Evolutionary conservation across 768 basidiomycete species (phyloP), one percentile per base, ranked within the genome.

Genomic region (Mycena amicta): DNA sequence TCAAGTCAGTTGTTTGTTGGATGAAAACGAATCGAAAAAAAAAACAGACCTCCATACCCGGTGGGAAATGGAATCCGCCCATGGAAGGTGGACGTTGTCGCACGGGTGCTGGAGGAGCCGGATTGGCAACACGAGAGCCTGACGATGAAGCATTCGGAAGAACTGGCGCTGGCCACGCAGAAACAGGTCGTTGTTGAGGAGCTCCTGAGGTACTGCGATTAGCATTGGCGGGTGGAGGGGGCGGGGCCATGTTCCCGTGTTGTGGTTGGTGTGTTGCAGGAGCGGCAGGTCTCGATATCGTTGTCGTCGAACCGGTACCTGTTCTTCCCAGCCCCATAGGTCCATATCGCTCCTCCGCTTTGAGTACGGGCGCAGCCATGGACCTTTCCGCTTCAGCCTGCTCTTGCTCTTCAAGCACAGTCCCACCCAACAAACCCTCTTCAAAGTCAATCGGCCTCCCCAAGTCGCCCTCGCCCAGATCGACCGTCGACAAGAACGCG

Each of bases 401-500:
- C 73, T 20, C 66, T 31, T 6, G 52, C 40, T 27, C 53, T 41
- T 39, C 71, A 66, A 26, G 61, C 62, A 27, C 57, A 26, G 20
- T 51, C 50, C 20, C 65, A 64, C n/a, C 70, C 64, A 15, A 71
- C 68, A 75, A 43, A 2, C 72, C 75, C 49, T 80, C 80, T 26
- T 75, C 77, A 23, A 75, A 73, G 56, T 83, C 76, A 33, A 86
- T 75, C 23, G 77, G 73, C 29, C 71, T 71, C 4, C 79, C 80
- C 0, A 80, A 62, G 58, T 82, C 80, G 31, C 74, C 75, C 20
- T 80, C 80, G 1, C 75, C 78, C 13, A 84, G 69, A 57, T 85
- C 85, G 23, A 86, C 76, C 11, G 77, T 70, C 20, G 88, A 87
- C 31, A 87, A 74, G 64, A 89, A 81, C 2, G 79, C 84, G 53